Base-by-base conservation (phyloP, 768 basidiomycete species). In the Cystobasidiopsis lactophilus region DNA sequence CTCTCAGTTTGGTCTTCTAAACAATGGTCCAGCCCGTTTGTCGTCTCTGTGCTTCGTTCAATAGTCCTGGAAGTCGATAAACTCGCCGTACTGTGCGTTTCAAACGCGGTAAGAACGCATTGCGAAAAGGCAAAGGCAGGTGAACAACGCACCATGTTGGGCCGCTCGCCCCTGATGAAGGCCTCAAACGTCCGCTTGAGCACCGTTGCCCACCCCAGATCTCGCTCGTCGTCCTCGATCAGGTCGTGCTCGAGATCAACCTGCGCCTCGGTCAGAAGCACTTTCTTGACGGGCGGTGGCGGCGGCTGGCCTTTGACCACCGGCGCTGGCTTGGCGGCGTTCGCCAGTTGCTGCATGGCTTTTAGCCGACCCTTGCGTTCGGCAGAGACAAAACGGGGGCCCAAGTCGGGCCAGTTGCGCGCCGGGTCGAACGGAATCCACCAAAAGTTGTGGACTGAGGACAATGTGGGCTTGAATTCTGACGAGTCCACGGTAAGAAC, bases 361-460 rank as follows among this genome's bases (percentile, higher is more conserved):
- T 56, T 55, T 2, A 52, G 67, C 5, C 80, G 78, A 9, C 78
- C 78, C 39, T 71, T 68, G 48, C 72, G 74, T 69, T 95, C 89
- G 31, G 80, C 81, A 13, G 75, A 74, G 21, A 70, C 69, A 65
- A 95, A 95, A 18, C 73, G 75, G 11, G 74, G 69, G 1, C 91
- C 91, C 26, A 96, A 74, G 63, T 95, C 91, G 2, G 91, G 91
- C 77, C 79, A 95, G 65, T 96, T 89, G n/a, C 89, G 78, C 7
- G 76, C 68, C 0, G 82, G 74, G 66, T 98, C 91, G 60, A 95
- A 93, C 3, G 89, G 83, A 58, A 81, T 79, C 91, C 91, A 93
- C 26, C 51, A 53, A 23, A 57, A 57, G 38, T 57, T 57, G 45
- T 57, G 56, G 56, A 57, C 45, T 47, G 29, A 13, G 14, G 9